A percentile compares a stretch with the other conserved stretches of the same genome.
phyloP scores from a whole-genome alignment of 2,329 filamentous ascomycete genomes.

The Paraphoma chrysanthemicola region DNA sequence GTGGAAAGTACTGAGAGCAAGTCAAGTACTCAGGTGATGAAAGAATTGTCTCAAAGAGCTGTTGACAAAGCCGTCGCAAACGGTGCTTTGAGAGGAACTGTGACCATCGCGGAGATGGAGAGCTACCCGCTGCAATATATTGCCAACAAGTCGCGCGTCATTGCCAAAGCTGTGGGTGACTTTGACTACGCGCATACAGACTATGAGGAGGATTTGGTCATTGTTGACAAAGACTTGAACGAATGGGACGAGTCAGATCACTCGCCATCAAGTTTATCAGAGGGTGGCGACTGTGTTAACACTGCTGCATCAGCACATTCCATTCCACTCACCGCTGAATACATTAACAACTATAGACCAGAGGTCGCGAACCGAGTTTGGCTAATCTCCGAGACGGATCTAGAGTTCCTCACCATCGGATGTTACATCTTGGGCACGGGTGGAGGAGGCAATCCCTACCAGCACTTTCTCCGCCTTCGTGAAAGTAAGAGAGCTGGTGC shows the following conservation, averaged over 20 bases:
- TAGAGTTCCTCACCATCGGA: slow-evolving; percentile 64
- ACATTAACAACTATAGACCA: slow-evolving; percentile 24
- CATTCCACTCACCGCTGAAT: neutral
- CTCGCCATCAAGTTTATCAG: neutral
- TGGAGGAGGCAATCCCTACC: slow-evolving; percentile 56
- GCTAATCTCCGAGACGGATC: slow-evolving; percentile 65
- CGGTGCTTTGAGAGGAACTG: neutral
- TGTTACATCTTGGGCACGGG: slow-evolving; percentile 69
- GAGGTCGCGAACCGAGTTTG: slow-evolving; percentile 60
- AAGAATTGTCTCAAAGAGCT: neutral
- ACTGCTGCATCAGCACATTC: neutral
- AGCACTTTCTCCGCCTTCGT: slow-evolving; percentile 2
- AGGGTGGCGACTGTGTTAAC: neutral
- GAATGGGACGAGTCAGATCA: neutral
- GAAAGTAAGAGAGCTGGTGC: neutral
- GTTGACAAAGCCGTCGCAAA: slow-evolving; percentile 1
- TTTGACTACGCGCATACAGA: neutral
- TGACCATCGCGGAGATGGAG: slow-evolving; percentile 1
- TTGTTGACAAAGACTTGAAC: too few species aligned
- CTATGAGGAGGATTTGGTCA: neutral
- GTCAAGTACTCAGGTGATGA: slow-evolving; percentile 18
- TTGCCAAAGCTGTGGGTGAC: slow-evolving; percentile 1
- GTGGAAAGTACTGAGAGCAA: slow-evolving; percentile 51
- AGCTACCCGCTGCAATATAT: slow-evolving; percentile 5
- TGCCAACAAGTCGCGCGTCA: neutral